Percentiles rank a stretch among this genome's conserved stretches.
These are phyloP conservation scores for Grosmannia clavigera DNA, from an alignment of 2,329 filamentous ascomycete genomes.

Conservation along the genomic window DNA sequence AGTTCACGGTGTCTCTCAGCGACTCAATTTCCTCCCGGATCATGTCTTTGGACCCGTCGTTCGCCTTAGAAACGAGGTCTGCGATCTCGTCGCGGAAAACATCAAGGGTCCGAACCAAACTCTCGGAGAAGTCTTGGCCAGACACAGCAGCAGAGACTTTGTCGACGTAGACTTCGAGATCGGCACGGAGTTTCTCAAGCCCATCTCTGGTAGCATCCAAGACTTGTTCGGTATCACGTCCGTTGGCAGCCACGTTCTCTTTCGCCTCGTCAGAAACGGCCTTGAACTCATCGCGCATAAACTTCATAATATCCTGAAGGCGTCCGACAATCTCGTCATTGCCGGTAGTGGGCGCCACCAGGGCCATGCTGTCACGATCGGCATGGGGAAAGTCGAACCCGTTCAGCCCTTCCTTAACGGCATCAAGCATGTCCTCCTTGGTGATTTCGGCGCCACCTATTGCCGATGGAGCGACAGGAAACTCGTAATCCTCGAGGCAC, in stretches of 20 bases:
- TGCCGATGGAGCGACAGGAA: constrained; percentile 48
- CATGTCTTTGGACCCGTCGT: constrained; percentile 47
- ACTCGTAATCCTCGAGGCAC: constrained; percentile 76
- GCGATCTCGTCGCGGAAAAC: constrained; percentile 55
- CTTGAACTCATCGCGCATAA: constrained; percentile 46
- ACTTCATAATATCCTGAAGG: constrained; percentile 53
- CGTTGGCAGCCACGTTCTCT: constrained; percentile 66
- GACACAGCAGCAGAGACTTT: constrained; percentile 54
- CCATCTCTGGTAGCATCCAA: constrained; percentile 81
- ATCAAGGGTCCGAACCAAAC: constrained; percentile 52
- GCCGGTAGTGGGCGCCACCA: constrained; percentile 15
- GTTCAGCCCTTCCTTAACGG: constrained; percentile 47
- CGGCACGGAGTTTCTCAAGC: constrained; percentile 63
- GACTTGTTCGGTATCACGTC: constrained; percentile 75
- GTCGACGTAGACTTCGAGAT: constrained; percentile 74
- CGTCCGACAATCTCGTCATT: constrained; percentile 40
- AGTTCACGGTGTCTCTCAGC: constrained; percentile 65
- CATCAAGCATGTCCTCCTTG: constrained; percentile 50
- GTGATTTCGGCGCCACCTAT: constrained; percentile 40
- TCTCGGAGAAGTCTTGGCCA: constrained; percentile 69
- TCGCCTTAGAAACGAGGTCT: constrained; percentile 39
- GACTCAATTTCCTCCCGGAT: constrained; percentile 75
- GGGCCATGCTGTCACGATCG: constrained; percentile 13
- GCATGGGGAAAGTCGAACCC: constrained; percentile 31
- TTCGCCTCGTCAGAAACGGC: constrained; percentile 53